A percentile compares a stretch with the other conserved stretches of the same genome.
Conservation (phyloP, 2,329 filamentous ascomycete species). For the Aspergillus sp. region DNA sequence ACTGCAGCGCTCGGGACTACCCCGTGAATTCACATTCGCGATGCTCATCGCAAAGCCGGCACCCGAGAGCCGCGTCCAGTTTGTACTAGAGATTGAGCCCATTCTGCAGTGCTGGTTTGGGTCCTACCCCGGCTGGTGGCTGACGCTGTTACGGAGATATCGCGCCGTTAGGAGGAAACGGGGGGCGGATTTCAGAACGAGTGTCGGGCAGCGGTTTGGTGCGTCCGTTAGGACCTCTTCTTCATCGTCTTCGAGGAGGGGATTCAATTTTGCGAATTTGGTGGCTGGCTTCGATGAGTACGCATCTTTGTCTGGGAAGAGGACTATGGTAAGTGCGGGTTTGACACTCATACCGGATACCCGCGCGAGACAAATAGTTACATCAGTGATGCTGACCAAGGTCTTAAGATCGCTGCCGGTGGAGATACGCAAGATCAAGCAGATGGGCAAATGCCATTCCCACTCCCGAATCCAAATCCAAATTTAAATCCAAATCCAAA, state of each 20-base stretch:
- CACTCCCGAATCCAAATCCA: background rate
- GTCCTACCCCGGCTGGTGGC: constrained; percentile 43
- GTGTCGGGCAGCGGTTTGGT: constrained; percentile 47
- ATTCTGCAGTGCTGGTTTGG: constrained; percentile 42
- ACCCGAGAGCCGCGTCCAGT: constrained; percentile 36
- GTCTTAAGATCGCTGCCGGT: background rate
- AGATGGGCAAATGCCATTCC: background rate
- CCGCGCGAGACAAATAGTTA: too few relatives aligned
- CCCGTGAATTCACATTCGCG: constrained; percentile 53
- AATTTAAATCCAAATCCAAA: background rate
- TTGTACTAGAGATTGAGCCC: constrained; percentile 46
- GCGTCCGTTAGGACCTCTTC: constrained; percentile 19
- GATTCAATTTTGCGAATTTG: constrained; percentile 49
- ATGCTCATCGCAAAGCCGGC: constrained; percentile 49
- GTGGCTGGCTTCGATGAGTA: constrained; percentile 46
- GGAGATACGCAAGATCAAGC: background rate
- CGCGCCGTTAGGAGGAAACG: constrained; percentile 38
- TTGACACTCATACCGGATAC: too few relatives aligned
- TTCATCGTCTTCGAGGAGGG: constrained; percentile 24
- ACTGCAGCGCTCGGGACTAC: constrained; percentile 50
- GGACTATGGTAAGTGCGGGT: constrained; percentile 27
- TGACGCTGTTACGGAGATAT: constrained; percentile 37
- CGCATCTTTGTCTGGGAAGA: constrained; percentile 46
- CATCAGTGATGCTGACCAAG: too few relatives aligned
- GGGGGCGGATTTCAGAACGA: constrained; percentile 40